phyloP scores from a whole-genome alignment of 352 stramenopile genomes.

The Pythium biforme region DNA sequence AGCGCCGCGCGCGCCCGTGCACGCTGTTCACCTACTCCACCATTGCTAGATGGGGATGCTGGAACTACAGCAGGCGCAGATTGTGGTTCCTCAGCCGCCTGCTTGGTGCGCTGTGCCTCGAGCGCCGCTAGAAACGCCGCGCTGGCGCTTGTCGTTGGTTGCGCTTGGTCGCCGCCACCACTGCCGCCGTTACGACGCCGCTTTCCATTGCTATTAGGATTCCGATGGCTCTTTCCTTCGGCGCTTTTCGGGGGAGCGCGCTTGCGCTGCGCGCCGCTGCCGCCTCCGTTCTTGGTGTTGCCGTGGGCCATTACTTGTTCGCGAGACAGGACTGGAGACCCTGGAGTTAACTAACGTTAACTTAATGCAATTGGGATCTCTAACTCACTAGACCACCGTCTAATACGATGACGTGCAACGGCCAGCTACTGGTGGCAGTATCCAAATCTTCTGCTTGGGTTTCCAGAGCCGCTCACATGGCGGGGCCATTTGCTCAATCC shows the following conservation, averaged over 20 bases:
- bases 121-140: slow-evolving; percentile 55
- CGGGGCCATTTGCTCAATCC: neutral
- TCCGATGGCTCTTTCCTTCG: neutral
- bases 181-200: slow-evolving; percentile 1
- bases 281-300: neutral
- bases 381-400: neutral
- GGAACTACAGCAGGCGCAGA: neutral
- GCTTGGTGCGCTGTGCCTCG: slow-evolving; percentile 52
- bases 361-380: neutral
- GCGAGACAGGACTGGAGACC: neutral
- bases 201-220: neutral
- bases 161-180: neutral
- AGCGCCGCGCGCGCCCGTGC: slow-evolving; percentile 15
- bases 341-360: neutral
- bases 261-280: neutral
- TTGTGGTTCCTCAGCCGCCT: slow-evolving; percentile 2
- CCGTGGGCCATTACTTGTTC: neutral
- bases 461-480: slow-evolving; percentile 8
- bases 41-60: neutral
- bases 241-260: neutral
- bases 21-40: neutral
- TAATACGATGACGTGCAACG: neutral
- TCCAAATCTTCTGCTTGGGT: slow-evolving; percentile 27
- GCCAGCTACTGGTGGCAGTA: slow-evolving; percentile 7
- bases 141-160: neutral